A percentile compares a stretch with the other conserved stretches of the same genome.
These are phyloP conservation scores for Phytophthora tentaculata DNA, from an alignment of 352 stramenopile genomes.

Conservation along the genomic window DNA sequence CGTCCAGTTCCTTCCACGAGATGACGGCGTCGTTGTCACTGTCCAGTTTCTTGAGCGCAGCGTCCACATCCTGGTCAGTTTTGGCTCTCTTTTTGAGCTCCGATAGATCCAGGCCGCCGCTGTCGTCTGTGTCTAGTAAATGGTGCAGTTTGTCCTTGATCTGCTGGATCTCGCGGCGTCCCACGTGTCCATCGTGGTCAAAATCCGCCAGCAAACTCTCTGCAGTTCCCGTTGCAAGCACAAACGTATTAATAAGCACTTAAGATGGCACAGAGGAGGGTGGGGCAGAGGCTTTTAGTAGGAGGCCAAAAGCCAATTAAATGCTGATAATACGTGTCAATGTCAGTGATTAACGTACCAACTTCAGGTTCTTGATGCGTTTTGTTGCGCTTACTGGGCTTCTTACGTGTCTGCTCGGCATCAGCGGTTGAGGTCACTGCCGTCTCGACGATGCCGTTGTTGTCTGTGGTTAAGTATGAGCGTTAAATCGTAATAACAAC, in stretches of 20 bases:
- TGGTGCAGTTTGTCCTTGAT: conserved; percentile 87
- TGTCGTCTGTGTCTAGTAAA: conserved; percentile 80
- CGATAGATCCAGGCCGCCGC: conserved; percentile 71
- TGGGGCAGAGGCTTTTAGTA: conserved; percentile 23
- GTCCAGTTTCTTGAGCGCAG: conserved; percentile 80
- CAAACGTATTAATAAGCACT: conserved; percentile 48
- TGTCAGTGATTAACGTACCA: conserved; percentile 29
- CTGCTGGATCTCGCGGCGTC: conserved; percentile 72
- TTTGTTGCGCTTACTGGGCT: conserved; percentile 34
- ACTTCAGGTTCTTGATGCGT: conserved; percentile 42
- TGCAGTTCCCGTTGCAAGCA: conserved; percentile 43
- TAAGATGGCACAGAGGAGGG: conserved; percentile 1
- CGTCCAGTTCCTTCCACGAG: conserved; percentile 83
- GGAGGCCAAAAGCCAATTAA: neutral
- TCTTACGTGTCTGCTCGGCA: conserved; percentile 12
- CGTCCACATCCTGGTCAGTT: conserved; percentile 70
- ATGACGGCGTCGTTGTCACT: conserved; percentile 82
- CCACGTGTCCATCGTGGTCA: conserved; percentile 79
- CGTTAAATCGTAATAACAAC: conserved; percentile 17
- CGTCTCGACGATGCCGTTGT: conserved; percentile 17
- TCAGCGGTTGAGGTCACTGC: conserved; percentile 17
- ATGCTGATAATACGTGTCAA: conserved; percentile 14
- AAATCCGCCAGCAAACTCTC: conserved; percentile 83
- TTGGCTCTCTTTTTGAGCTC: conserved; percentile 66
- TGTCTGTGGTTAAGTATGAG: neutral